Percentiles rank a stretch among this genome's conserved stretches.
These are phyloP conservation scores for Parmelia sp. DNA, from an alignment of 495 filamentous ascomycete genomes.

Conservation along the genomic window DNA sequence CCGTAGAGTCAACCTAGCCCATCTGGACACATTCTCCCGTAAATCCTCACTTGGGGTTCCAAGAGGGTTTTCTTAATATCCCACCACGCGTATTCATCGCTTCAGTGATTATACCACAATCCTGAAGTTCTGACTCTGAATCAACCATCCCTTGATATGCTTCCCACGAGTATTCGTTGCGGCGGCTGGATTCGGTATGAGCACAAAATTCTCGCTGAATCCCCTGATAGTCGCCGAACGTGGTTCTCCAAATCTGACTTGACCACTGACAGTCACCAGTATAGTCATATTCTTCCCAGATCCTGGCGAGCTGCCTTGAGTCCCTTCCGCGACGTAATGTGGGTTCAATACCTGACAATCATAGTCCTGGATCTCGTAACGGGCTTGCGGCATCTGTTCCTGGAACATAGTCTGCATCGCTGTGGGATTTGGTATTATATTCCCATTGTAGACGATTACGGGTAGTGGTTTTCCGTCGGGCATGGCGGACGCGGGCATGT, in stretches of 20 bases:
- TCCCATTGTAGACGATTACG: conserved; percentile 62
- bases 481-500: conserved; percentile 41
- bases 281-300: conserved; percentile 60
- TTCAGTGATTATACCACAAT: conserved; percentile 42
- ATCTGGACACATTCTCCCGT: background rate
- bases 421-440: conserved; percentile 47
- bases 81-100: too few species aligned
- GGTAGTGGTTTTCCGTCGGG: conserved; percentile 37
- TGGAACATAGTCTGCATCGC: conserved; percentile 55
- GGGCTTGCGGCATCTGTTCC: conserved; percentile 52
- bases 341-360: conserved; percentile 72
- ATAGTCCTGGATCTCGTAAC: conserved; percentile 59
- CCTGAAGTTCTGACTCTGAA: conserved; percentile 69
- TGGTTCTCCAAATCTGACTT: conserved; percentile 53
- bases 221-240: conserved; percentile 49
- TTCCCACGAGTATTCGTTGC: conserved; percentile 40
- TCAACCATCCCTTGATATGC: conserved; percentile 50
- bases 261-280: conserved; percentile 59
- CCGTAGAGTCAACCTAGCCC: background rate
- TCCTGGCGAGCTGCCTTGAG: conserved; percentile 34
- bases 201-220: conserved; percentile 69
- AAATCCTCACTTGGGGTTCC: background rate
- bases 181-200: conserved; percentile 67
- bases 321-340: conserved; percentile 42
- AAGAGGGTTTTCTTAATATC: background rate